Conservation (phyloP, 2,329 filamentous ascomycete species). For the Cercospora nicotianae region DNA sequence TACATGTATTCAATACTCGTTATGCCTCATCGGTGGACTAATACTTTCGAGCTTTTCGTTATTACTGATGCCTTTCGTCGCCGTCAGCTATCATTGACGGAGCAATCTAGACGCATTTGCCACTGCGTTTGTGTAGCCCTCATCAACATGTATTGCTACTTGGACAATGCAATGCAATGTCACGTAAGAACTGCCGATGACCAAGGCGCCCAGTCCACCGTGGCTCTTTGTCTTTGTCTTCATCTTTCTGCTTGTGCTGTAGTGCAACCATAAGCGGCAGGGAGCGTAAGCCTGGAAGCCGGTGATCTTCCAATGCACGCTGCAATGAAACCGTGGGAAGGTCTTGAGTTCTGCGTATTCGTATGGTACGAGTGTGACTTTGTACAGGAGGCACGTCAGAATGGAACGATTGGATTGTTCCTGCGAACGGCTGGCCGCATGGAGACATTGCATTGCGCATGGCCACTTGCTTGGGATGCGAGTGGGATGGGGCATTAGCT, state of each 20-base stretch:
- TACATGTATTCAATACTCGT: constrained; percentile 24
- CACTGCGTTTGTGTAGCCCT: not conserved
- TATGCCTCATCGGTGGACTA: not conserved
- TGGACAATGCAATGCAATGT: not conserved
- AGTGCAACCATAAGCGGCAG: not conserved
- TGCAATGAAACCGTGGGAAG: not conserved
- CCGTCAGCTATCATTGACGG: too few species aligned
- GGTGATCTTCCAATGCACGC: not conserved
- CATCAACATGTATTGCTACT: not conserved
- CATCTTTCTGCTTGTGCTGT: not conserved
- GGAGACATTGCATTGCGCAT: not conserved
- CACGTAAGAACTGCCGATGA: not conserved
- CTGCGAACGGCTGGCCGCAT: not conserved
- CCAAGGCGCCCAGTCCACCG: not conserved
- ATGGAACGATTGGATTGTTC: not conserved
- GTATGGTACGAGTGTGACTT: not conserved
- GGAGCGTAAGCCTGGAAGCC: not conserved
- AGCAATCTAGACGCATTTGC: not conserved
- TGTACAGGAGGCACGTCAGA: not conserved
- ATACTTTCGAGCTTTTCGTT: too few species aligned
- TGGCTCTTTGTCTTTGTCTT: not conserved
- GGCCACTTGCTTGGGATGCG: not conserved
- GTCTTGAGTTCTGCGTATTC: not conserved
- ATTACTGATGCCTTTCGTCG: too few species aligned
- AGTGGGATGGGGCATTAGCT: not conserved